Conservation (phyloP, 345 rosid species). For the Bruguiera parviflora region DNA sequence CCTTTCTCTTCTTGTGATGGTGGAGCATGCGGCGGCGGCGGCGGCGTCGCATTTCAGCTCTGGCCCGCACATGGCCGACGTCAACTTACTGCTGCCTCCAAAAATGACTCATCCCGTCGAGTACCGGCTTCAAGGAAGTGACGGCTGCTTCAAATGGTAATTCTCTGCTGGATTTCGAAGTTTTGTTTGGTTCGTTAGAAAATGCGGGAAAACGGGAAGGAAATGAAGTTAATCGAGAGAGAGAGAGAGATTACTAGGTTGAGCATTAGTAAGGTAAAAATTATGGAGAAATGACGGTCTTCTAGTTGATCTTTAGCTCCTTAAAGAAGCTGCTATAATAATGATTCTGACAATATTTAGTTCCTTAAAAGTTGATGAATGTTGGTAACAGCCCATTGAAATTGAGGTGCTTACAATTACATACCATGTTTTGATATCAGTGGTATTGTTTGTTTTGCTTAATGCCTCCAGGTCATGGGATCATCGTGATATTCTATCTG, state of each 20-base stretch:
- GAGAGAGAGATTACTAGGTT: too few relatives aligned
- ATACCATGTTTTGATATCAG: too few relatives aligned
- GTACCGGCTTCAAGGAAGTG: constrained; percentile 91
- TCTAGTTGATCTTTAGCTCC: too few relatives aligned
- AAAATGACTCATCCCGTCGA: constrained; percentile 87
- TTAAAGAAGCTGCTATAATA: too few relatives aligned
- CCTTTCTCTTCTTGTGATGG: constrained; percentile 25
- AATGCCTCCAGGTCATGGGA: constrained; percentile 78
- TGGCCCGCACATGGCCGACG: constrained; percentile 91
- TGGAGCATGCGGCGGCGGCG: constrained; percentile 16
- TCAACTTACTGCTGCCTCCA: constrained; percentile 86
- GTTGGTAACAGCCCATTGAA: too few relatives aligned
- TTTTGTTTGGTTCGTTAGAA: not conserved
- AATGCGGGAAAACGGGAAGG: not conserved
- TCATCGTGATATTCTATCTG: constrained; percentile 83
- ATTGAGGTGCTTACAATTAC: too few relatives aligned
- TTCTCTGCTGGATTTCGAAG: not conserved
- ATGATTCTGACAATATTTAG: too few relatives aligned
- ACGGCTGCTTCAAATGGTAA: constrained; percentile 97
- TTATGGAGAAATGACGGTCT: too few relatives aligned
- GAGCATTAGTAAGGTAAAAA: too few relatives aligned
- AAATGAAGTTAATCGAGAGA: too few relatives aligned
- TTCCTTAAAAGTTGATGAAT: too few relatives aligned
- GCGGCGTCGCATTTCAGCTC: constrained; percentile 41
- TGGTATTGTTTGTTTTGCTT: not conserved